Percentiles rank a stretch among this genome's conserved stretches.
Evolutionary conservation across 441 rosid species (phyloP).

Genomic region (Erysimum cheiri): DNA sequence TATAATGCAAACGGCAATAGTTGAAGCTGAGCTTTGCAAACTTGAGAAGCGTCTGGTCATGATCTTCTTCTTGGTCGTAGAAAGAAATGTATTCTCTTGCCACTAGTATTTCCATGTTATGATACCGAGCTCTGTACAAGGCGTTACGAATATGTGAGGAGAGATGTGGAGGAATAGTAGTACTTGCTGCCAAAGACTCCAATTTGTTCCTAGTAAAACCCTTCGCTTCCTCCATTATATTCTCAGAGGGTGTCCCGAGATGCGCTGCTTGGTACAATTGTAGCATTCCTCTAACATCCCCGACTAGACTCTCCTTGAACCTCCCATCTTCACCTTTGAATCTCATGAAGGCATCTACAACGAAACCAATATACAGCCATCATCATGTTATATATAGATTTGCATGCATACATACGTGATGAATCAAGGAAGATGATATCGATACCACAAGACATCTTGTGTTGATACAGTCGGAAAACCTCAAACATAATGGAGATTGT

Average conservation of each 20-base stretch:
- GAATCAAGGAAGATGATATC: neutral
- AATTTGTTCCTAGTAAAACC: constrained; percentile 11
- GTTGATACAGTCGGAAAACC: neutral
- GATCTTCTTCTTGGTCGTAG: constrained; percentile 27
- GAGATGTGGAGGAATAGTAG: constrained; percentile 23
- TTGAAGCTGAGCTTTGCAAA: constrained; percentile 36
- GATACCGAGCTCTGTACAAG: constrained; percentile 39
- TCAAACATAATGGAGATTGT: constrained; percentile 22
- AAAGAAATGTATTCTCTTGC: constrained; percentile 30
- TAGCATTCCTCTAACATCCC: constrained; percentile 18
- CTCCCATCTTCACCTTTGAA: constrained; percentile 27
- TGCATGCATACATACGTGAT: neutral
- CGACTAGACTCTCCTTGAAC: neutral
- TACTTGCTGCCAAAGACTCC: neutral
- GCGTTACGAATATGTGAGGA: constrained; percentile 29
- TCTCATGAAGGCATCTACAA: neutral
- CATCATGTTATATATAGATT: neutral
- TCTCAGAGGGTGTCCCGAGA: constrained; percentile 4
- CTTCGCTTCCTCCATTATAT: constrained; percentile 23
- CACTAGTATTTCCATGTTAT: constrained; percentile 30
- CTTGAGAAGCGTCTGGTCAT: constrained; percentile 14
- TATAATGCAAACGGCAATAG: constrained; percentile 1
- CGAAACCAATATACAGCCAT: neutral
- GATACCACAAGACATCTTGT: neutral
- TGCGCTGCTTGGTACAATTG: constrained; percentile 10